A percentile compares a stretch with the other conserved stretches of the same genome.
These are phyloP conservation scores for Populus tremula DNA, from an alignment of 345 rosid genomes.

Conservation along the genomic window DNA sequence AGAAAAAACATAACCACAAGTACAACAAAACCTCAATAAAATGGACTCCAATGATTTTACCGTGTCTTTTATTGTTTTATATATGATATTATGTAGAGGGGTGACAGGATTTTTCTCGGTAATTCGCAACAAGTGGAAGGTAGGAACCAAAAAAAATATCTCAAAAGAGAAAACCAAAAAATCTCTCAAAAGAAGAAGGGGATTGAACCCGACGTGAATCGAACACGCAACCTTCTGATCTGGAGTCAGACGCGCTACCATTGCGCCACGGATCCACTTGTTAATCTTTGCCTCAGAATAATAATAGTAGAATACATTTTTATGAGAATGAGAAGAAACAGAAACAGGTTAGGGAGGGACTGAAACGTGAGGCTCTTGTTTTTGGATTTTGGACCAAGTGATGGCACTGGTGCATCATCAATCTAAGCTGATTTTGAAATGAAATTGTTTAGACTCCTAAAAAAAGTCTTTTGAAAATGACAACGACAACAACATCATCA, in stretches of 20 bases:
- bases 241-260: constrained; percentile 98
- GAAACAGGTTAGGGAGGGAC: no score
- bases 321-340: no score
- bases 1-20: no score
- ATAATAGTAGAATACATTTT: accelerated
- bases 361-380: neutral
- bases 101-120: no score
- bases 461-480: neutral
- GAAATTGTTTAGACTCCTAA: neutral
- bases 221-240: constrained; percentile 93
- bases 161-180: no score
- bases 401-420: neutral
- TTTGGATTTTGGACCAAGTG: neutral
- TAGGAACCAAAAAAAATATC: no score
- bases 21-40: no score
- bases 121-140: no score
- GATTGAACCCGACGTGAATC: constrained; percentile 73
- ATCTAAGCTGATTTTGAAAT: neutral
- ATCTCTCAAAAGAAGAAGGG: no score
- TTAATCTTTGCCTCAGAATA: accelerated
- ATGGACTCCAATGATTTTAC: no score
- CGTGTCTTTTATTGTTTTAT: no score
- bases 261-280: constrained; percentile 82
- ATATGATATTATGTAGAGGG: no score
- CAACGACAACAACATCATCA: constrained; percentile 4